phyloP scores from a whole-genome alignment of 1,284 basidiomycete genomes.

The Grifola frondosa region DNA sequence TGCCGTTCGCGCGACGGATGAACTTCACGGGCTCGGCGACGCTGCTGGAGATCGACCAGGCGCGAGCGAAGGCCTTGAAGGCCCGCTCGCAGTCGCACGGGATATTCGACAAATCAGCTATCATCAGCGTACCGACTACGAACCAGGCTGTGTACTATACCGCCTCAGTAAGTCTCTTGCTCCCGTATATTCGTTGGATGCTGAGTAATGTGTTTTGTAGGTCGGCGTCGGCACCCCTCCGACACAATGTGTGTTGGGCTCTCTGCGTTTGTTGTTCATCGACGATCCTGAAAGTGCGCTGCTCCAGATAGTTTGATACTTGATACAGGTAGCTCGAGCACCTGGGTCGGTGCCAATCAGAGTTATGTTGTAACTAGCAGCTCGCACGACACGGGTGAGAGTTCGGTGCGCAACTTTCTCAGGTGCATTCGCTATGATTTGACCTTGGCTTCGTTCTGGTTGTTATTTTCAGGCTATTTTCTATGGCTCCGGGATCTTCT shows the following conservation, averaged over 20 bases:
- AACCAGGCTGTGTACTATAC: constrained; percentile 28
- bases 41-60: constrained; percentile 22
- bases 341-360: constrained; percentile 56
- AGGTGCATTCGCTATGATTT: not conserved
- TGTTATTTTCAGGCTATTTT: constrained; percentile 15
- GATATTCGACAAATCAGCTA: too few relatives aligned
- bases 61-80: constrained; percentile 19
- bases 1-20: constrained; percentile 23
- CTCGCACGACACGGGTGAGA: constrained; percentile 31
- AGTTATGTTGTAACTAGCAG: constrained; percentile 47
- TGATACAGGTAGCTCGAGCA: constrained; percentile 50
- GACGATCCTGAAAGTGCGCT: not conserved
- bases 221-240: constrained; percentile 27
- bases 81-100: too few relatives aligned
- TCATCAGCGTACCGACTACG: constrained; percentile 18
- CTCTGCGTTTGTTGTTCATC: not conserved
- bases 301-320: constrained; percentile 24
- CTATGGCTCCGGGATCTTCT: constrained; percentile 24
- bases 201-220: constrained; percentile 1
- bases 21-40: constrained; percentile 19
- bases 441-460: not conserved
- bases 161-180: constrained; percentile 15
- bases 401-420: constrained; percentile 30
- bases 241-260: constrained; percentile 17
- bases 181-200: not conserved